Conservation (phyloP, 1,139 yeast species). For the Yamadazyma epiphylla region DNA sequence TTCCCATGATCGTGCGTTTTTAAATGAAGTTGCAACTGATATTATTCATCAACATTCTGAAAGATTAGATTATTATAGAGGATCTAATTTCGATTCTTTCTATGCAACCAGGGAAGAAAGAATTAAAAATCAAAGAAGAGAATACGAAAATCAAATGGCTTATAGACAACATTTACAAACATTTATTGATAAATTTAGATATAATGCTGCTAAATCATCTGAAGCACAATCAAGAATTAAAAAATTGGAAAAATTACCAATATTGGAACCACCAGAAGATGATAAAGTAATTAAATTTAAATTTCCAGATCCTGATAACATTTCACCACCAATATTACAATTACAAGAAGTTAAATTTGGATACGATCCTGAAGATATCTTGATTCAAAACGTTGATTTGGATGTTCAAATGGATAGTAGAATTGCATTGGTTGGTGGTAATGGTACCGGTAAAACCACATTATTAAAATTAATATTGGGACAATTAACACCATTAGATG, state of each 20-base stretch:
- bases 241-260: conserved; percentile 89
- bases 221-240: conserved; percentile 98
- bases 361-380: conserved; percentile 59
- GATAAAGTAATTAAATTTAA: conserved; percentile 81
- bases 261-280: conserved; percentile 91
- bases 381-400: conserved; percentile 72
- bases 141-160: conserved; percentile 96
- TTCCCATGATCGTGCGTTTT: conserved; percentile 95
- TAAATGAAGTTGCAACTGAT: conserved; percentile 97
- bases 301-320: conserved; percentile 91
- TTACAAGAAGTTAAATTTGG: conserved; percentile 86
- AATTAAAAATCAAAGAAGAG: conserved; percentile 87
- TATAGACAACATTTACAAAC: conserved; percentile 88
- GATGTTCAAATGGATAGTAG: conserved; percentile 93
- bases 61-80: conserved; percentile 92
- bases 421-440: conserved; percentile 96
- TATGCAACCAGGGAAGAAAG: conserved; percentile 94
- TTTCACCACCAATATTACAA: conserved; percentile 93
- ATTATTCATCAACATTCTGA: conserved; percentile 97
- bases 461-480: conserved; percentile 83
- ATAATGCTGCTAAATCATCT: conserved; percentile 94
- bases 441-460: conserved; percentile 99
- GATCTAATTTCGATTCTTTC: conserved; percentile 89
- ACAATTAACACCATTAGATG: conserved; percentile 64
- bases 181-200: conserved; percentile 92